phyloP scores from a whole-genome alignment of 2,329 filamentous ascomycete species.

The Cladophialophora psammophila region DNA sequence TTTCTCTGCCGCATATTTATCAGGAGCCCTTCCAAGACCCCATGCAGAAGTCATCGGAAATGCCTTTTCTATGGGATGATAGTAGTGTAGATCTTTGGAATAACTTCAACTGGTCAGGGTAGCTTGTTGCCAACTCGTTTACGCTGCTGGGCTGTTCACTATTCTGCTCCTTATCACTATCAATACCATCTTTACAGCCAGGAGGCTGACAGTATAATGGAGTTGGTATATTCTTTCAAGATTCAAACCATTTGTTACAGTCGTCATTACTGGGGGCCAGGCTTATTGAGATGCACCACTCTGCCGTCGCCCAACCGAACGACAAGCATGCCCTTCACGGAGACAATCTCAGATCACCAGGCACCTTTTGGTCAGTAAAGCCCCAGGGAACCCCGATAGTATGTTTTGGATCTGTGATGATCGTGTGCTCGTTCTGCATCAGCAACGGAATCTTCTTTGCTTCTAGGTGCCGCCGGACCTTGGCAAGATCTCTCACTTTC shows the following conservation, averaged over 20 bases:
- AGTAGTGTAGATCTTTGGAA: conserved; percentile 4
- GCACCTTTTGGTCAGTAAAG: not conserved
- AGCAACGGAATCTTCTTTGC: conserved; percentile 2
- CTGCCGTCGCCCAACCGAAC: not conserved
- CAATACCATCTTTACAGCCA: not conserved
- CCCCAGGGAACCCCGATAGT: conserved; percentile 3
- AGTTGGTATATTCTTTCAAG: too few relatives aligned
- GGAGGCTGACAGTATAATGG: not conserved
- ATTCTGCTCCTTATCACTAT: not conserved
- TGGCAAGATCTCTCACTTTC: conserved; percentile 1
- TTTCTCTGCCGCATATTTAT: not conserved
- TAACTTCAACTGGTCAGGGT: conserved; percentile 7
- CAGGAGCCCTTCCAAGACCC: not conserved
- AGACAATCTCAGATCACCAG: conserved; percentile 2
- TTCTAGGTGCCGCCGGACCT: conserved; percentile 1
- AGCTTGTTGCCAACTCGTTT: too few relatives aligned
- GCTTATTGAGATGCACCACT: not conserved
- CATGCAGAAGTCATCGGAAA: not conserved
- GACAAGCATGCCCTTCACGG: not conserved
- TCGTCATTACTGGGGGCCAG: too few relatives aligned
- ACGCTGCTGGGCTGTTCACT: not conserved
- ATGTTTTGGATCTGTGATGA: conserved; percentile 3
- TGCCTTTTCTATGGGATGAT: conserved; percentile 4
- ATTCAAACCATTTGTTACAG: too few relatives aligned
- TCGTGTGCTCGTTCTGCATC: conserved; percentile 7